A percentile compares a stretch with the other conserved stretches of the same genome.
These are phyloP conservation scores for Lolium multiflorum DNA, from an alignment of 176 grass and related monocot species.

Conservation along the genomic window DNA sequence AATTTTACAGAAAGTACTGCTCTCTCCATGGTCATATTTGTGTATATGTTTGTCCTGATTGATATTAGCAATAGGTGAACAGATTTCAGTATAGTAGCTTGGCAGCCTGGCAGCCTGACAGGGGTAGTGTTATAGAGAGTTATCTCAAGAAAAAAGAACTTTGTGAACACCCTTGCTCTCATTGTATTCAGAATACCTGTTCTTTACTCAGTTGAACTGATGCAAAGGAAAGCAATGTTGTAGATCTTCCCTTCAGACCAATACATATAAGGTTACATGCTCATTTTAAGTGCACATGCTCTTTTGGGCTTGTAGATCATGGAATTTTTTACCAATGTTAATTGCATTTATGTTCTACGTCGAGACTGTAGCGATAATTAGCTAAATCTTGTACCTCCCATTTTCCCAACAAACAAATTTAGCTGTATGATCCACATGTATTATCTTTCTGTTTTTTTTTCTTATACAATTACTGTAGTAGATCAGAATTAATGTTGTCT, in stretches of 20 bases:
- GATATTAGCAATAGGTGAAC: neutral
- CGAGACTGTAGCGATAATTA: constrained; percentile 3
- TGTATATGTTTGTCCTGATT: neutral
- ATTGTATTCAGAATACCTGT: constrained; percentile 13
- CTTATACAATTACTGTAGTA: neutral
- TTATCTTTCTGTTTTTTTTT: constrained; percentile 29
- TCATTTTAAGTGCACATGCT: neutral
- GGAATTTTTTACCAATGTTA: neutral
- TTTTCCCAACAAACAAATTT: neutral
- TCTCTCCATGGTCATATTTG: constrained; percentile 13
- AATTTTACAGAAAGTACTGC: neutral
- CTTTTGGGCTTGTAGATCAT: neutral
- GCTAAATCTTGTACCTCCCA: neutral
- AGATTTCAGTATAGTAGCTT: constrained; percentile 14
- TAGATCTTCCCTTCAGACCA: constrained; percentile 10
- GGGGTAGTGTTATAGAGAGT: neutral
- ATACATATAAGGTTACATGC: constrained; percentile 10
- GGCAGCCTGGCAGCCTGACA: neutral
- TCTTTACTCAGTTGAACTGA: neutral
- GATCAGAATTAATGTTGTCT: neutral
- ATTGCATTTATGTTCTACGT: constrained; percentile 26
- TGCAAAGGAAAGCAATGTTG: constrained; percentile 23
- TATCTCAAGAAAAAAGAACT: neutral
- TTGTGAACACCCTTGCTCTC: neutral
- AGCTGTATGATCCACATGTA: neutral